These are phyloP conservation scores for Cladobotryum mycophilum DNA, from an alignment of 2,329 filamentous ascomycete genomes.

Conservation along the genomic window DNA sequence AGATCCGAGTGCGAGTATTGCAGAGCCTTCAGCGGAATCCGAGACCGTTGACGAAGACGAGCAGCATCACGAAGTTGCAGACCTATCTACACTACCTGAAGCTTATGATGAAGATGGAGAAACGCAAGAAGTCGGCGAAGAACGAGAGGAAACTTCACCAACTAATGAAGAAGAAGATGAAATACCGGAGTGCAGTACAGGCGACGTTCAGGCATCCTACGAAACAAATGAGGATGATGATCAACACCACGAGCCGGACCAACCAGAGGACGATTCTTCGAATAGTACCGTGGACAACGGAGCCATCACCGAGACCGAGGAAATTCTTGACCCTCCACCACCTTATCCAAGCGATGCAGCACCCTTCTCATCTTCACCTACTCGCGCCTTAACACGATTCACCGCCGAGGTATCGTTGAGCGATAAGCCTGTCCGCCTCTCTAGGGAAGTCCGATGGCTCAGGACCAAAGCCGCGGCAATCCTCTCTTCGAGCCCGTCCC, in stretches of 20 bases:
- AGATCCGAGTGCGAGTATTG: too few species aligned
- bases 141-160: too few species aligned
- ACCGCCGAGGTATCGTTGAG: neutral
- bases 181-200: too few species aligned
- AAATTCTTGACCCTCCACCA: neutral
- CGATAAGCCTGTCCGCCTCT: conserved; percentile 1
- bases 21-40: too few species aligned
- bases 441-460: conserved; percentile 3
- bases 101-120: too few species aligned
- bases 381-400: neutral
- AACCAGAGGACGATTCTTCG: neutral
- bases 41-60: too few species aligned
- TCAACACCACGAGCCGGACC: neutral
- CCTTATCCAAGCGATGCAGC: neutral
- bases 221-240: too few species aligned
- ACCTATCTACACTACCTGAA: too few species aligned
- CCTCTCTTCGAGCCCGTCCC: neutral
- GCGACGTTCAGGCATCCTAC: too few species aligned
- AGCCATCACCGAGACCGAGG: neutral
- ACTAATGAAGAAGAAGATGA: too few species aligned
- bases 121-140: too few species aligned
- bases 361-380: conserved; percentile 5
- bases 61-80: too few species aligned
- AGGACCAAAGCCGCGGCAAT: neutral
- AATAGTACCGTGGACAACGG: neutral